Evolutionary conservation across 768 basidiomycete species (phyloP), one percentile per base, ranked within the genome.

Genomic region (Mycena sanguinolenta): DNA sequence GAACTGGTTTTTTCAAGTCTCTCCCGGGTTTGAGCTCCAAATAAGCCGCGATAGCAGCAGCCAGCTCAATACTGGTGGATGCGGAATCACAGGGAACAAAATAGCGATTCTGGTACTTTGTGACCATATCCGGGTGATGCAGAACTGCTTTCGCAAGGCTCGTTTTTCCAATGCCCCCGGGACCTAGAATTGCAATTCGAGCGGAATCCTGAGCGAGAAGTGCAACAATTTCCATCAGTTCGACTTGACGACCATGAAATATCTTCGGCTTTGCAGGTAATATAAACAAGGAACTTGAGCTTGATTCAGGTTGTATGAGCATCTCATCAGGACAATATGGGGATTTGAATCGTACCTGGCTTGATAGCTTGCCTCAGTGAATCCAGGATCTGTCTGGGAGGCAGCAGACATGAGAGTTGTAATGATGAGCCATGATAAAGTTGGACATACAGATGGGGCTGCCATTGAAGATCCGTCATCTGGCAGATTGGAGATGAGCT

Each of bases 191-290:
- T 23, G 19, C 54, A 23, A 55, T 55, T 12, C 34, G 19, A 9
- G 54, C 30, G 23, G 32, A 34, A 23, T 34, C 54, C 23, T 32
- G 32, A 14, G 32, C n/a, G 28, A 58, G 55, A 38, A 38, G 13
- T 30, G 23, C 16, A 1, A 39, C 16, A 17, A 38, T 16, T 9
- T 36, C 36, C 6, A 3, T 13, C 10, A 58, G 55, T 17, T 58
- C 55, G 25, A 23, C 9, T 36, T 58, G 36, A 25, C 55, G 55
- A 14, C 55, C 55, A 39, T 58, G 55, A 21, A 58, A 58, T 23
- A 58, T 58, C 9, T 58, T 58, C 12, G 55, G 55, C 16, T 25
- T 38, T 7, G 23, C 34, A 6, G 55, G 55, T 8, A 58, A 25
- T 5, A 58, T 55, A 4, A 30, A 58, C n/a, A 58, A 58, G 10